These are phyloP conservation scores for Helicostylum pulchrum DNA, from an alignment of 192 early-diverging fungal species.

Conservation along the genomic window DNA sequence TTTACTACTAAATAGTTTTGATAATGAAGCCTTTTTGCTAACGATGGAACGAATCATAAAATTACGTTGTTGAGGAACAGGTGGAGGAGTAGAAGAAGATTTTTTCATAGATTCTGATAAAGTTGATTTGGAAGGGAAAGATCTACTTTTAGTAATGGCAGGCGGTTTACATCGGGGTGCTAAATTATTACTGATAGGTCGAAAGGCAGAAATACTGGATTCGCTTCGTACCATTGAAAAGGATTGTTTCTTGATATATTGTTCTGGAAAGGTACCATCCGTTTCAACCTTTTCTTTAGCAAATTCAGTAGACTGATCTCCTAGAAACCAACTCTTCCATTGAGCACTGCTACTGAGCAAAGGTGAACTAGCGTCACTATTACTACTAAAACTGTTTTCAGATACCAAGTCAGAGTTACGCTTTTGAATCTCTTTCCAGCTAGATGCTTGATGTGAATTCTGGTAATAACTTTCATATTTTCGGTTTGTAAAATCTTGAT, in stretches of 20 bases:
- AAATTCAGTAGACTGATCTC: constrained; percentile 3
- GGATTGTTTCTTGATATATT: background rate
- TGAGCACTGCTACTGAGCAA: background rate
- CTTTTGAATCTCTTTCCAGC: background rate
- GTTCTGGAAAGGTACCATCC: background rate
- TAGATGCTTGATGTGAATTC: background rate
- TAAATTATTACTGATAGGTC: constrained; percentile 33
- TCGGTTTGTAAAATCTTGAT: background rate
- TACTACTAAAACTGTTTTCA: background rate
- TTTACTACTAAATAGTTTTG: constrained; percentile 24
- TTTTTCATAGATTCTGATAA: background rate
- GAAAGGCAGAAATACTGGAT: constrained; percentile 27
- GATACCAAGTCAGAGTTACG: background rate
- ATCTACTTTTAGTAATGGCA: constrained; percentile 7
- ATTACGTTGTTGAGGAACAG: constrained; percentile 12
- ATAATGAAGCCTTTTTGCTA: constrained; percentile 30
- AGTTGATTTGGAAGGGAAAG: background rate
- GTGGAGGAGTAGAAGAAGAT: background rate
- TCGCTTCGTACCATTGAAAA: constrained; percentile 20
- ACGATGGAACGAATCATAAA: constrained; percentile 29
- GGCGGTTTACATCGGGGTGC: constrained; percentile 14
- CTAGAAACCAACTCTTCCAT: constrained; percentile 12
- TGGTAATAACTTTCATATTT: too few species aligned
- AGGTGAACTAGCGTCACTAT: constrained; percentile 1
- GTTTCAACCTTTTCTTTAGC: constrained; percentile 14